Evolutionary conservation across 805 yeast species (phyloP), one percentile per base, ranked within the genome.

Genomic region (Barnettozyma salicaria): DNA sequence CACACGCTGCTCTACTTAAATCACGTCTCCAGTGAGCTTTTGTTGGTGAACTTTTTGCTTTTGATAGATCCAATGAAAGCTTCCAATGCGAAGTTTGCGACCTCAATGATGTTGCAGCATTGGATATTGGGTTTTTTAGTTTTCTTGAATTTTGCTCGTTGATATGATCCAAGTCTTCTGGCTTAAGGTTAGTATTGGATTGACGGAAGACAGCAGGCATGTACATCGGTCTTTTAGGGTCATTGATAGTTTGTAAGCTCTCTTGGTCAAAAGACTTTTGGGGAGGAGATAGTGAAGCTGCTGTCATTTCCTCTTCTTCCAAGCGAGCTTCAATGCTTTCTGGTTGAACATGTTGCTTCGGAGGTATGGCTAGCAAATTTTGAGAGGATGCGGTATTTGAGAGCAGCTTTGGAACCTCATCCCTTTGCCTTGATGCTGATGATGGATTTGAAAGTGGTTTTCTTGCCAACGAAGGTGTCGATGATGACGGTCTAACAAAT

Each of bases 141-240:
- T 44, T 48, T 27, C 47, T 41, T 0, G 48, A 43, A 48, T 56
- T 42, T 40, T 56, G 50, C 40, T 59, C 54, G 49, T 54, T 56
- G 16, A 55, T 55, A 20, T 45, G 43, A 19, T 42, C 34, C 16
- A 64, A 41, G 40, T 64, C 68, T 32, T 64, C 69, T n/a, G 60
- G 63, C 13, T 64, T 65, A 29, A 67, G 50, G 34, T 67, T 67
- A 2, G 72, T 67, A 40, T 56, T 59, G 0, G 69, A 59, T 10
- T 71, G 70, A 47, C 85, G 71, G 36, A 89, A 65, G 9, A 89
- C 97, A 0, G 96, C 96, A 0, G 97, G 97, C 0, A 83, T 69
- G 52, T 87, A 89, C 65, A 89, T 65, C 8, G 97, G 96, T 52
- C 85, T 81, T 56, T 87, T 75, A 45, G 87, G 89, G 32, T 80